Evolutionary conservation across 371 early-diverging fungal species (phyloP).

Genomic region (Mucor sp.): DNA sequence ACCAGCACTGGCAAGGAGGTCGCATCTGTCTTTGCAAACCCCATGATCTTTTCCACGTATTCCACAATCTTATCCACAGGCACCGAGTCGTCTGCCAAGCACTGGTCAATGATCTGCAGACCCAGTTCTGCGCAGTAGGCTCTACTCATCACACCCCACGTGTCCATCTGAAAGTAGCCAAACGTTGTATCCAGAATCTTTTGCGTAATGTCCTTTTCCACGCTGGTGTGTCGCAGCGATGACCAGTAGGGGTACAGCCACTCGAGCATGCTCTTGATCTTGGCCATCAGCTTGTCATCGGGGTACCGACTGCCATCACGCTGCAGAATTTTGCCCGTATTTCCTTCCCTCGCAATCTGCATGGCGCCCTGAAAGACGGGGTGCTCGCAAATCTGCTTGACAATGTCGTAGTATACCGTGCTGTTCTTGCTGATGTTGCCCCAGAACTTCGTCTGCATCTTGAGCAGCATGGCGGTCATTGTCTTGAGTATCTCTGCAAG

Average conservation of each 20-base stretch:
- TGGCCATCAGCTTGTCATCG: constrained; percentile 37
- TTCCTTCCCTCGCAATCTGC: constrained; percentile 38
- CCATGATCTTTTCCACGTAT: constrained; percentile 20
- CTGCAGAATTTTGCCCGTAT: constrained; percentile 32
- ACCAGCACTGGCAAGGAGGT: constrained; percentile 23
- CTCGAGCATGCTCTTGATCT: constrained; percentile 38
- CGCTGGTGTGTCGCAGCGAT: constrained; percentile 23
- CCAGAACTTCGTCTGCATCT: constrained; percentile 34
- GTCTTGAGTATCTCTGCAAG: constrained; percentile 36
- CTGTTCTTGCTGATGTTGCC: constrained; percentile 8
- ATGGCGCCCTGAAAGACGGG: constrained; percentile 33
- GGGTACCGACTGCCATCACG: constrained; percentile 41
- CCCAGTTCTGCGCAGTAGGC: constrained; percentile 40
- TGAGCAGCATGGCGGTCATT: constrained; percentile 32
- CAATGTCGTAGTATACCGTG: constrained; percentile 18
- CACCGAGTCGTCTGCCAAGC: constrained; percentile 21
- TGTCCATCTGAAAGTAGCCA: constrained; percentile 42
- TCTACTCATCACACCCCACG: constrained; percentile 35
- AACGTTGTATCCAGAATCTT: constrained; percentile 35
- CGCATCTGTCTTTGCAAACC: constrained; percentile 18
- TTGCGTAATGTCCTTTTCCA: constrained; percentile 28
- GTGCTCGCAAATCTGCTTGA: constrained; percentile 39
- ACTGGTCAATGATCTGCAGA: constrained; percentile 34
- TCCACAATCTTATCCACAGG: constrained; percentile 30
- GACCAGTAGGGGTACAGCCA: constrained; percentile 44